Evolutionary conservation across 768 basidiomycete genomes (phyloP).

Genomic region (Leucosporidium scottii): DNA sequence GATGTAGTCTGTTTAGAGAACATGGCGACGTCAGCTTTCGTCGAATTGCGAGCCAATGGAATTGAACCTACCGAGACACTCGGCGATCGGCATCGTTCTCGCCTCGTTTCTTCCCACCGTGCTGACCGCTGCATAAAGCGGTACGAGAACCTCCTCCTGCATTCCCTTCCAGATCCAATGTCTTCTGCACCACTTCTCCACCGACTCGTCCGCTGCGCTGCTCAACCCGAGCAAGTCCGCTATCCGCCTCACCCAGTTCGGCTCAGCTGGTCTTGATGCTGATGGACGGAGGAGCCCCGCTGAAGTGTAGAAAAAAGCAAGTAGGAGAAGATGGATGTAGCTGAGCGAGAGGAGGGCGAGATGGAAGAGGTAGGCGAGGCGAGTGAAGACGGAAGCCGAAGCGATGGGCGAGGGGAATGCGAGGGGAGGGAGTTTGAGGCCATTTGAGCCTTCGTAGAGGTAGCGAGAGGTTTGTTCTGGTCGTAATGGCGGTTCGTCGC

Average conservation of each 20-base stretch:
- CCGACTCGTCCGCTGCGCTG: conserved; percentile 10
- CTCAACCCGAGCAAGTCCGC: neutral
- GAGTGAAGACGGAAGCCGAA: conserved; percentile 13
- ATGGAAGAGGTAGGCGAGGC: conserved; percentile 47
- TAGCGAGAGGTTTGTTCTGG: neutral
- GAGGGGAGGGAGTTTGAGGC: conserved; percentile 18
- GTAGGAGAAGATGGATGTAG: conserved; percentile 39
- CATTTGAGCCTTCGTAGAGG: conserved; percentile 21
- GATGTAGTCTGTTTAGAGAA: conserved; percentile 53
- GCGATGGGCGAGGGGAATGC: conserved; percentile 33
- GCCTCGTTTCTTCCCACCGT: conserved; percentile 57
- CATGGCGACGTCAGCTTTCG: too few relatives aligned
- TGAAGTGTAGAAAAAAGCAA: conserved; percentile 50
- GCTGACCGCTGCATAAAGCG: conserved; percentile 66
- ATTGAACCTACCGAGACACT: conserved; percentile 54
- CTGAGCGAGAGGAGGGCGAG: conserved; percentile 35
- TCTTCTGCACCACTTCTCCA: conserved; percentile 1
- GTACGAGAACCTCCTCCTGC: conserved; percentile 52
- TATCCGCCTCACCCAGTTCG: neutral
- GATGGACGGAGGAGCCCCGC: conserved; percentile 39
- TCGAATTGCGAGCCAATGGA: neutral
- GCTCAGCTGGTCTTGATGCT: neutral
- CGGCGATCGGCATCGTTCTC: conserved; percentile 55
- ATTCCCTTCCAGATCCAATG: conserved; percentile 50
- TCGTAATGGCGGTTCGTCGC: neutral